These are phyloP conservation scores for Cutaneotrichosporon sp. DNA, from an alignment of 1,284 basidiomycete genomes.

Conservation along the genomic window DNA sequence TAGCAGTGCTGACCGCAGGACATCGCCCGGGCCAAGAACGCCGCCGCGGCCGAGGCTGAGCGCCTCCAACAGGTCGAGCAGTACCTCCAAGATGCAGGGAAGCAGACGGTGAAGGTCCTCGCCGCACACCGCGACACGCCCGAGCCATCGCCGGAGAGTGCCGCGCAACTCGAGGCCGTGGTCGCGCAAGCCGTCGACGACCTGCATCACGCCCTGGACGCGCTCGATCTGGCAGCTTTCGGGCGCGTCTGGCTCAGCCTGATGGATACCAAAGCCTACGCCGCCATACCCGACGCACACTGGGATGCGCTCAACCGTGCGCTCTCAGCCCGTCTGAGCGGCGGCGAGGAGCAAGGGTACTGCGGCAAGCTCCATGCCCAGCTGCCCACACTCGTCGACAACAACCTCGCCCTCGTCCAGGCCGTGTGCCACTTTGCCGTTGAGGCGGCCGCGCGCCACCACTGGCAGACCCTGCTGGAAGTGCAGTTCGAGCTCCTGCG, in stretches of 20 bases:
- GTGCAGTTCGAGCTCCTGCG: slow-evolving; percentile 28
- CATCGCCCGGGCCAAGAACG: not conserved
- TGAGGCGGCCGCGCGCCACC: slow-evolving; percentile 30
- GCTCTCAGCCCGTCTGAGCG: not conserved
- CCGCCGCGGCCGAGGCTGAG: not conserved
- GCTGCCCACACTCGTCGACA: not conserved
- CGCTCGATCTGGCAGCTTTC: not conserved
- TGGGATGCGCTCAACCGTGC: not conserved
- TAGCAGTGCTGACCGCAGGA: not conserved
- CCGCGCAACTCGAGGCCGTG: no score
- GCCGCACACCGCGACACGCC: not conserved
- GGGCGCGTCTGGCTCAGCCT: not conserved
- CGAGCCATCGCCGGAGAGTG: not conserved
- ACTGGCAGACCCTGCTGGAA: slow-evolving; percentile 26
- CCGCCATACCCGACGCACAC: not conserved
- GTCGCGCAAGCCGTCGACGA: no score
- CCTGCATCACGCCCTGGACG: not conserved
- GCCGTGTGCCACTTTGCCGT: slow-evolving; percentile 13
- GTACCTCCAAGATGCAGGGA: not conserved
- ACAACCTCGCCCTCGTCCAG: not conserved
- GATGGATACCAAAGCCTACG: not conserved
- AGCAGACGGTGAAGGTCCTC: not conserved
- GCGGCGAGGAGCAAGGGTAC: not conserved
- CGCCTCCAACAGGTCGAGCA: not conserved
- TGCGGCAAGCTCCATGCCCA: not conserved